Evolutionary conservation across 2,329 filamentous ascomycete genomes (phyloP).

Genomic region (Davidsoniella virescens): DNA sequence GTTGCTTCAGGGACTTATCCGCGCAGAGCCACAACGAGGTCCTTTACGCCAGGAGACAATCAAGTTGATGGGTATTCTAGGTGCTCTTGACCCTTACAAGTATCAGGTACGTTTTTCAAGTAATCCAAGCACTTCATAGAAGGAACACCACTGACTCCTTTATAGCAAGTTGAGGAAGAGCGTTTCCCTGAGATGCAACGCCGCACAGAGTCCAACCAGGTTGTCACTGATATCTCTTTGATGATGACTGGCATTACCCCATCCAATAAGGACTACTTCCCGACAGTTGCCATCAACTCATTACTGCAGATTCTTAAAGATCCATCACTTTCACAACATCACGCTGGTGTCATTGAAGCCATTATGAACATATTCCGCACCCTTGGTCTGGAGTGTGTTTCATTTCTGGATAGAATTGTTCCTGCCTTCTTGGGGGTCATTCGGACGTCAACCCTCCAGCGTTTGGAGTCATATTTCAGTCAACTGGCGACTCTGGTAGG

Average conservation of each 20-base stretch:
- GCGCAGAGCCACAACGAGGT: conserved; percentile 71
- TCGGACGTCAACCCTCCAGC: conserved; percentile 56
- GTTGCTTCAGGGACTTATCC: conserved; percentile 84
- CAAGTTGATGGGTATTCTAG: conserved; percentile 87
- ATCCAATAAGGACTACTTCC: conserved; percentile 96
- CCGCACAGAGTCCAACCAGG: conserved; percentile 42
- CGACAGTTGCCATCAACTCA: conserved; percentile 93
- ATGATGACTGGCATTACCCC: conserved; percentile 97
- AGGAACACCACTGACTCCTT: conserved; percentile 15
- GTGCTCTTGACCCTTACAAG: conserved; percentile 88
- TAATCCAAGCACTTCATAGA: neutral
- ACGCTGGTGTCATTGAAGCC: conserved; percentile 86
- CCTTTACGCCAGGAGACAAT: conserved; percentile 84
- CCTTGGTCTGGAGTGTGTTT: conserved; percentile 85
- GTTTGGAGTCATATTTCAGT: conserved; percentile 92
- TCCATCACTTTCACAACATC: conserved; percentile 73
- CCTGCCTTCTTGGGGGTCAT: conserved; percentile 89
- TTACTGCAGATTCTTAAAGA: conserved; percentile 86
- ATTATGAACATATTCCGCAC: conserved; percentile 99
- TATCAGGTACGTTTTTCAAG: conserved; percentile 37
- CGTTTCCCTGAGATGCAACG: conserved; percentile 60
- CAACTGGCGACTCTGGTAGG: conserved; percentile 84
- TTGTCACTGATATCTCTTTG: conserved; percentile 75
- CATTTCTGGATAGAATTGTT: conserved; percentile 84
- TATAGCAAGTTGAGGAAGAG: conserved; percentile 65